phyloP scores from a whole-genome alignment of 495 filamentous ascomycete species.

The Talaromyces ruber region DNA sequence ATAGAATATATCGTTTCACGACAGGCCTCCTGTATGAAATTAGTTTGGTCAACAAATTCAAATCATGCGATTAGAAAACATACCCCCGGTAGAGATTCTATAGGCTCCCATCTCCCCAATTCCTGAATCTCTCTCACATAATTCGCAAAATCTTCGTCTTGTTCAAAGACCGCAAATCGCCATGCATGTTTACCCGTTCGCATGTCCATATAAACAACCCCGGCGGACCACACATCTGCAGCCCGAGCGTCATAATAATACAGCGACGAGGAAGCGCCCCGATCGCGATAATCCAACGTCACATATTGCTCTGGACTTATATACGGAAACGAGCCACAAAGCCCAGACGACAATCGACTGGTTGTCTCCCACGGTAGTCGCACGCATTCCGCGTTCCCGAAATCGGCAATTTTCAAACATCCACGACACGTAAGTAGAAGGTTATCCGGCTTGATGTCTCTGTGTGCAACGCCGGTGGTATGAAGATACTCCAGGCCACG shows the following conservation, averaged over 20 bases:
- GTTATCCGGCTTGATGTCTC: slow-evolving; percentile 9
- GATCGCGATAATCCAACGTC: neutral
- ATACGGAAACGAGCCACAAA: slow-evolving; percentile 9
- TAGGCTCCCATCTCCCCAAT: neutral
- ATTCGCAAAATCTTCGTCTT: neutral
- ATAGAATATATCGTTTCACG: slow-evolving; percentile 8
- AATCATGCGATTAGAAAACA: neutral
- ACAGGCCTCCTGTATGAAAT: neutral
- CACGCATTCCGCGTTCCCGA: slow-evolving; percentile 7
- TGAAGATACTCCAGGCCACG: slow-evolving; percentile 7
- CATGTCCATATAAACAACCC: slow-evolving; percentile 8
- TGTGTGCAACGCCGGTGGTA: slow-evolving; percentile 6
- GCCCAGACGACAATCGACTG: neutral
- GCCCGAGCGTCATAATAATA: slow-evolving; percentile 4
- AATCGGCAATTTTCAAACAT: slow-evolving; percentile 7
- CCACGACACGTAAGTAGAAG: slow-evolving; percentile 4
- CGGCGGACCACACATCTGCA: slow-evolving; percentile 8
- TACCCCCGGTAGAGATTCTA: slow-evolving; percentile 2
- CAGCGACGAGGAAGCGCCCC: neutral
- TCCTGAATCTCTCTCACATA: neutral
- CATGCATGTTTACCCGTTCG: slow-evolving; percentile 6
- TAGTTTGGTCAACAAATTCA: neutral
- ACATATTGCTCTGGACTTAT: slow-evolving; percentile 8
- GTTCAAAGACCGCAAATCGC: slow-evolving; percentile 4
- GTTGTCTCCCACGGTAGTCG: slow-evolving; percentile 7